Evolutionary conservation across 2,329 filamentous ascomycete genomes (phyloP).

Genomic region (Colletotrichum sp.): DNA sequence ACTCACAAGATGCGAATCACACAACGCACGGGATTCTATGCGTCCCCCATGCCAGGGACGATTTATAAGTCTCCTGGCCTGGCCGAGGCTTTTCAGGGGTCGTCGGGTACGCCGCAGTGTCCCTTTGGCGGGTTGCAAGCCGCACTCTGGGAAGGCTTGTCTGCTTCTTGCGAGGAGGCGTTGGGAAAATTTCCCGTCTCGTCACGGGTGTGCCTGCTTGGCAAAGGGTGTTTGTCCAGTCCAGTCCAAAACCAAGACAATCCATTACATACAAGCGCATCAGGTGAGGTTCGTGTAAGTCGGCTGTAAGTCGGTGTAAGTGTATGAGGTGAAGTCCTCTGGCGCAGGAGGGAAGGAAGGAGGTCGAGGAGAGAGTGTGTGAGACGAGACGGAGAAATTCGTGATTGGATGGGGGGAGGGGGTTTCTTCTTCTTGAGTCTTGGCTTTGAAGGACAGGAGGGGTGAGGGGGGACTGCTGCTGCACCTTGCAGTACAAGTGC

Average conservation of each 20-base stretch:
- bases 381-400: conserved; percentile 21
- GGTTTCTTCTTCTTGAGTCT: not conserved
- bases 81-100: not conserved
- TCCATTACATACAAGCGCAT: not conserved
- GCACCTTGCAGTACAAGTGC: not conserved
- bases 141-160: not conserved
- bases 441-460: not conserved
- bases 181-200: not conserved
- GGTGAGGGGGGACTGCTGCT: not conserved
- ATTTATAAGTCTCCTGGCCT: not conserved
- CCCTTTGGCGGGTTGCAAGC: not conserved
- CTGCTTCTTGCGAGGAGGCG: not conserved
- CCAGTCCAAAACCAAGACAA: not conserved
- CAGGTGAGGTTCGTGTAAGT: conserved; percentile 2
- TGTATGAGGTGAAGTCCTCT: not conserved
- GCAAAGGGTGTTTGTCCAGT: not conserved
- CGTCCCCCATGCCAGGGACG: not conserved
- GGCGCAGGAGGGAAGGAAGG: not conserved
- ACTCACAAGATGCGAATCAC: not conserved
- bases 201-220: not conserved
- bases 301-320: not conserved
- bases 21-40: not conserved
- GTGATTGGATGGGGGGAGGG: not conserved
- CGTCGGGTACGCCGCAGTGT: not conserved
- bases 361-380: not conserved